A percentile compares a stretch with the other conserved stretches of the same genome.
These are phyloP conservation scores for Aeschynomene evenia DNA, from an alignment of 306 rosid species.

Conservation along the genomic window DNA sequence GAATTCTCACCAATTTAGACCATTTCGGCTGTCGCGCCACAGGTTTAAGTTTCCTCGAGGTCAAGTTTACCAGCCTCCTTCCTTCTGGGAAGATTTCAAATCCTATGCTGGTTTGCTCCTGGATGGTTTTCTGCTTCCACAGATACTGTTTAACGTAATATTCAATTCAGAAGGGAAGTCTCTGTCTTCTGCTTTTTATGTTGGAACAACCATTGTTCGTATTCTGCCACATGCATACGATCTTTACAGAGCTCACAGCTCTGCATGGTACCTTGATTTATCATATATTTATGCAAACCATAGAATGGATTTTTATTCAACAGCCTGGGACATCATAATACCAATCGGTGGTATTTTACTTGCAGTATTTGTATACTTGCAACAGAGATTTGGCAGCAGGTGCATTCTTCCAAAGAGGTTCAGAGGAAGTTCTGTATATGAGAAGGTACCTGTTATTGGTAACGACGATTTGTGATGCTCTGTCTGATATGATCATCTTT, in stretches of 20 bases:
- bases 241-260: constrained; percentile 68
- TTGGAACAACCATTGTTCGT: constrained; percentile 70
- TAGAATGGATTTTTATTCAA: constrained; percentile 70
- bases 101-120: constrained; percentile 68
- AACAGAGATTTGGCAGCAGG: constrained; percentile 82
- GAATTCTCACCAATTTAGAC: constrained; percentile 31
- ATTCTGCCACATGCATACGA: constrained; percentile 89
- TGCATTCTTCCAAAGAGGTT: constrained; percentile 66
- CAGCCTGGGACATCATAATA: constrained; percentile 83
- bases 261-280: constrained; percentile 55
- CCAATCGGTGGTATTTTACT: constrained; percentile 56
- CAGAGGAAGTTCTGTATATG: constrained; percentile 51
- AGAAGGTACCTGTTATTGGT: constrained; percentile 71
- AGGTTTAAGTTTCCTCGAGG: constrained; percentile 27
- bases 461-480: constrained; percentile 61
- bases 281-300: constrained; percentile 76
- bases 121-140: constrained; percentile 85
- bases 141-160: constrained; percentile 58
- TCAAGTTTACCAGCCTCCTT: constrained; percentile 34
- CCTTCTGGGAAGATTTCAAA: constrained; percentile 66
- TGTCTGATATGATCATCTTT: background rate
- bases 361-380: constrained; percentile 59
- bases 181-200: constrained; percentile 51
- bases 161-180: constrained; percentile 52
- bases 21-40: constrained; percentile 46